Base-by-base conservation (phyloP, 257 asterid species). In the Solanum etuberosum region DNA sequence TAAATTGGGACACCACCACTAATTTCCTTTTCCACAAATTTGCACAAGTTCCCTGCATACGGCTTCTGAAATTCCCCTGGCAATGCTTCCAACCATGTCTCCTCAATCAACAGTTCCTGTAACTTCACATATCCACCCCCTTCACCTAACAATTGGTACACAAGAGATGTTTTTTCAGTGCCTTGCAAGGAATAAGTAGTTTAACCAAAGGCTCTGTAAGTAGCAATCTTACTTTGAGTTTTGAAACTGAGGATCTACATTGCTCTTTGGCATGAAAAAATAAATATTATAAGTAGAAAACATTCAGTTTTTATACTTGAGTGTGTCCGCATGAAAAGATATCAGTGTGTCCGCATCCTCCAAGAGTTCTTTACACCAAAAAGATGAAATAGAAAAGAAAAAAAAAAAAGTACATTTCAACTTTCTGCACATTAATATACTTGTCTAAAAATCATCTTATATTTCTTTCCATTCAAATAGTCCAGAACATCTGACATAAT, bases 91-190 rank as follows among this genome's bases (percentile, higher is more conserved):
- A 86, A 87, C 99, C 99, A 97, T 27, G 98, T 91, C 88, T 91
- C 92, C 90, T 95, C 99, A 85, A 94, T 96, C 88, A 96, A 90
- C 86, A 95, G 93, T 89, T 94, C 98, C 90, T 91, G 92, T 92
- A 96, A 90, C 88, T 93, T 93, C 87, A 93, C 96, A 78, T 86
- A 87, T 34, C 90, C 89, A 76, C n/a, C 73, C 63, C 94, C 94
- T 89, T 89, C 88, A 71, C 90, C 91, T 88, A 73, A 23, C 34
- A 18, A 27, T 78, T 27, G 38, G 65, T 78, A 43, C 27, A 51
- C 37, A 59, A 42, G 65, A 23, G 43, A 54, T 80, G 25, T 9
- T 23, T 1, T 80, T 46, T 80, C 85, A 78, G 65, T 78, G 65
- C 65, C 25, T 43, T 43, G 63, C 38, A 4, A 77, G 63, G 61